Evolutionary conservation across 148 eudicot species (phyloP).

Genomic region (Amaranthus palmeri): DNA sequence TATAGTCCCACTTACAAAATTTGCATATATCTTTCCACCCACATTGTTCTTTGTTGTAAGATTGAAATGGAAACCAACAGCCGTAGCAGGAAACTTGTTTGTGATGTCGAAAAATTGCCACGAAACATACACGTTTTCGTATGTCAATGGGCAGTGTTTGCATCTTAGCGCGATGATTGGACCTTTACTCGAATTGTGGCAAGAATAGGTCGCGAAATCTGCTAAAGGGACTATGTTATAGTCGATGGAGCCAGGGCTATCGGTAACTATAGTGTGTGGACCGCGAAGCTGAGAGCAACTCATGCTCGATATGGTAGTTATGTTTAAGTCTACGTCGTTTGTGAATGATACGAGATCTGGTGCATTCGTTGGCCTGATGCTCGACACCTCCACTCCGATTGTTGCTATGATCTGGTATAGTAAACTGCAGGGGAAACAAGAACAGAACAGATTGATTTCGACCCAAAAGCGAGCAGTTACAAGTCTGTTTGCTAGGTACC

Average conservation of each 20-base stretch:
- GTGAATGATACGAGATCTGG: slow-evolving; percentile 61
- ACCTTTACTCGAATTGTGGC: slow-evolving; percentile 61
- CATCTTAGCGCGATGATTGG: slow-evolving; percentile 54
- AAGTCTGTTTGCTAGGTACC: too few relatives aligned
- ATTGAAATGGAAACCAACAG: slow-evolving; percentile 83
- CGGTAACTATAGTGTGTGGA: slow-evolving; percentile 46
- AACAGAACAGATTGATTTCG: not conserved
- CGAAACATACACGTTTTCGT: slow-evolving; percentile 48
- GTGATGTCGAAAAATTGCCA: slow-evolving; percentile 80
- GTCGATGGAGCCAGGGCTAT: slow-evolving; percentile 61
- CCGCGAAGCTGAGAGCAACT: slow-evolving; percentile 64
- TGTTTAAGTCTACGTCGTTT: slow-evolving; percentile 69
- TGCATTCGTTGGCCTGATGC: slow-evolving; percentile 67
- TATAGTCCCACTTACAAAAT: slow-evolving; percentile 61
- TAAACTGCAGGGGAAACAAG: slow-evolving; percentile 35
- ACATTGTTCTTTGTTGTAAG: slow-evolving; percentile 52
- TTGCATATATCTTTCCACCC: slow-evolving; percentile 34
- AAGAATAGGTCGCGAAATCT: slow-evolving; percentile 59
- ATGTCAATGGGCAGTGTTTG: slow-evolving; percentile 46
- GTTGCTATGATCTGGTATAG: slow-evolving; percentile 57
- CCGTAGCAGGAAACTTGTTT: slow-evolving; percentile 56
- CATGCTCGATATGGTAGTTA: slow-evolving; percentile 76
- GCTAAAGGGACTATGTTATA: slow-evolving; percentile 41
- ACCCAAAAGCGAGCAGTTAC: not conserved
- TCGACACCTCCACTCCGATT: slow-evolving; percentile 60